These are phyloP conservation scores for Apocynum venetum DNA, from an alignment of 257 asterid genomes.

Conservation along the genomic window DNA sequence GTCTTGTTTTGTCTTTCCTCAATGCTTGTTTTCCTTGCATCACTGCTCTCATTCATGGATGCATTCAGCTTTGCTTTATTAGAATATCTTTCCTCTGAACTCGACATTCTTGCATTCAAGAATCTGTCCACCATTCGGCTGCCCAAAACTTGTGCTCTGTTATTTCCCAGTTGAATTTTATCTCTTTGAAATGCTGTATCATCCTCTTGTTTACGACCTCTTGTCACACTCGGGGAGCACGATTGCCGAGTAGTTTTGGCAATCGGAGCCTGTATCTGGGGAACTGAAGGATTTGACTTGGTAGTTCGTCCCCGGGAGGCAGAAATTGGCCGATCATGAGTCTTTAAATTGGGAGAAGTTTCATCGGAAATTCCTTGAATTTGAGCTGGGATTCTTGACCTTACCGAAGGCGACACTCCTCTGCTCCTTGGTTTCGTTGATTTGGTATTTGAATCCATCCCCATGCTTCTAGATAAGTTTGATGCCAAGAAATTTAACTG, in stretches of 20 bases:
- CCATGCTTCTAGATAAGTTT: slow-evolving; percentile 39
- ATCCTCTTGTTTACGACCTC: slow-evolving; percentile 42
- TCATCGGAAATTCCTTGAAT: slow-evolving; percentile 29
- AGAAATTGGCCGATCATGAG: slow-evolving; percentile 43
- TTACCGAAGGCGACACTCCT: slow-evolving; percentile 41
- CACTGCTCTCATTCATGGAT: slow-evolving; percentile 17
- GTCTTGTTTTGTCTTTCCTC: slow-evolving; percentile 33
- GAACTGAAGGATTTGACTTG: not conserved
- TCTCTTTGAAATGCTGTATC: slow-evolving; percentile 11
- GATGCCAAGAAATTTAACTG: slow-evolving; percentile 20
- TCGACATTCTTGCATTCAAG: slow-evolving; percentile 53
- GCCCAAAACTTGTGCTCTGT: slow-evolving; percentile 49
- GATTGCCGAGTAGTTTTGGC: slow-evolving; percentile 42
- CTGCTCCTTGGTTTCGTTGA: slow-evolving; percentile 27
- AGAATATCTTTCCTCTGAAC: slow-evolving; percentile 26
- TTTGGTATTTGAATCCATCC: slow-evolving; percentile 16
- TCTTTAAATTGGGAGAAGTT: slow-evolving; percentile 48
- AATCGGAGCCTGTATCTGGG: slow-evolving; percentile 22
- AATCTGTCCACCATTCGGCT: slow-evolving; percentile 77
- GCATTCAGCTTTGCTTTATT: slow-evolving; percentile 33
- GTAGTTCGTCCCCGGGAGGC: slow-evolving; percentile 41
- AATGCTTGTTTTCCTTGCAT: slow-evolving; percentile 33
- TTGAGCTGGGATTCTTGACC: slow-evolving; percentile 24
- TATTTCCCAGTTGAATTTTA: slow-evolving; percentile 24
- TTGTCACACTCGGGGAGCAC: slow-evolving; percentile 49